Evolutionary conservation across 441 rosid species (phyloP).

Genomic region (Pelargonium australe): DNA sequence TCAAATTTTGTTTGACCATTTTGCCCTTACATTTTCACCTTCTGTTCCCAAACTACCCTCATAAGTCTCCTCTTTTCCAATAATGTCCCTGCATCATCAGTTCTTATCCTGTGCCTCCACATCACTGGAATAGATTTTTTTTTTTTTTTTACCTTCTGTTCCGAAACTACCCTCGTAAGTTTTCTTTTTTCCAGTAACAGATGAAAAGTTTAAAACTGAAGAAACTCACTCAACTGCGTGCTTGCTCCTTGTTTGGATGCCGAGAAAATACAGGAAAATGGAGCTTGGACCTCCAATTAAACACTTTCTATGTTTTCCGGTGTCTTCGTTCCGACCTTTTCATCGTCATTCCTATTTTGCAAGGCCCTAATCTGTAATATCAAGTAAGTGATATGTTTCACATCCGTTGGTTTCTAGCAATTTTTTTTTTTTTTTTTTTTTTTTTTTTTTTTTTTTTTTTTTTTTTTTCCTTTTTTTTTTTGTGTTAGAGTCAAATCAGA

Average conservation of each 20-base stretch:
- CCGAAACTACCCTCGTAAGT: not conserved
- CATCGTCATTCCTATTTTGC: too few species aligned
- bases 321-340: not conserved
- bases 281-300: not conserved
- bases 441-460: too few species aligned
- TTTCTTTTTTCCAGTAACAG: not conserved
- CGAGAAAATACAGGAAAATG: not conserved
- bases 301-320: not conserved
- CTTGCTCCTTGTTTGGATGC: not conserved
- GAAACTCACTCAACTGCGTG: not conserved
- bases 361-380: too few species aligned
- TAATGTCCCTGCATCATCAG: too few species aligned
- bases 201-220: too few species aligned
- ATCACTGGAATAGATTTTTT: not conserved
- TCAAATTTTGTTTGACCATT: constrained; percentile 21
- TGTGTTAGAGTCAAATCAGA: too few species aligned
- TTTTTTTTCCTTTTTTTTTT: too few species aligned
- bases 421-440: too few species aligned
- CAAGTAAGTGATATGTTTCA: too few species aligned
- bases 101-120: not conserved
- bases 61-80: too few species aligned
- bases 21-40: not conserved
- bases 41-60: not conserved
- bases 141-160: not conserved
- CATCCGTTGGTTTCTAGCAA: too few species aligned